These are phyloP conservation scores for Catunica adiposa DNA, from an alignment of 2,329 filamentous ascomycete genomes.

Conservation along the genomic window DNA sequence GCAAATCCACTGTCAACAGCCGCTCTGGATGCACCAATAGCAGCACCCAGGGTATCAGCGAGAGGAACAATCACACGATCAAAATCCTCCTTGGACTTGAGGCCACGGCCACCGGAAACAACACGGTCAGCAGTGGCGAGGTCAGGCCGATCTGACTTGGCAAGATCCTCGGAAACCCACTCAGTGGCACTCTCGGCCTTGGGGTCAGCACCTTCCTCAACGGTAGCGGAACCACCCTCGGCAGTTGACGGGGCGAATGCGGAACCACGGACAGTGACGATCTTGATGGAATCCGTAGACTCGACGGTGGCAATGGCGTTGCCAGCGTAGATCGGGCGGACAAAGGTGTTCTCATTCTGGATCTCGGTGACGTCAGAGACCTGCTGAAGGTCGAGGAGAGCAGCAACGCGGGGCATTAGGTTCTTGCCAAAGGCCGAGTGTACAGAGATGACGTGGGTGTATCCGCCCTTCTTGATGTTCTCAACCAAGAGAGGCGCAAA, in stretches of 20 bases:
- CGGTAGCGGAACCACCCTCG: slow-evolving; percentile 54
- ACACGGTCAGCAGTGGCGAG: slow-evolving; percentile 77
- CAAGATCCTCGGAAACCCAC: slow-evolving; percentile 87
- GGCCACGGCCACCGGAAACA: slow-evolving; percentile 80
- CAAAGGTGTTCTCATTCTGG: slow-evolving; percentile 82
- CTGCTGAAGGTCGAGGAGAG: slow-evolving; percentile 80
- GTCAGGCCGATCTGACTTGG: slow-evolving; percentile 87
- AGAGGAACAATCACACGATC: slow-evolving; percentile 83
- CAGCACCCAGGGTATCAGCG: slow-evolving; percentile 84
- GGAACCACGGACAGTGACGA: slow-evolving; percentile 85
- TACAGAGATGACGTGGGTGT: slow-evolving; percentile 77
- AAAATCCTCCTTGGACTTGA: slow-evolving; percentile 98
- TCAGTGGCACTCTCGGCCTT: slow-evolving; percentile 58
- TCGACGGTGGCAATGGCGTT: slow-evolving; percentile 95
- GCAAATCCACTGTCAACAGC: slow-evolving; percentile 95
- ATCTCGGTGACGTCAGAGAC: slow-evolving; percentile 82
- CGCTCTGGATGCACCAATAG: slow-evolving; percentile 84
- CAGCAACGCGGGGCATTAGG: slow-evolving; percentile 77
- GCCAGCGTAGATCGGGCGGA: slow-evolving; percentile 91
- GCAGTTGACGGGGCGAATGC: slow-evolving; percentile 64
- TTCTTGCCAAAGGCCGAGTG: slow-evolving; percentile 97
- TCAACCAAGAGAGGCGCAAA: slow-evolving; percentile 85
- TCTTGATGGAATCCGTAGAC: slow-evolving; percentile 67
- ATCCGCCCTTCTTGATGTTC: slow-evolving; percentile 91
- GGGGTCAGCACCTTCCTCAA: slow-evolving; percentile 73